A percentile compares a stretch with the other conserved stretches of the same genome.
Conservation (phyloP, 2,329 filamentous ascomycete species). For the Monosporascus sp. region DNA sequence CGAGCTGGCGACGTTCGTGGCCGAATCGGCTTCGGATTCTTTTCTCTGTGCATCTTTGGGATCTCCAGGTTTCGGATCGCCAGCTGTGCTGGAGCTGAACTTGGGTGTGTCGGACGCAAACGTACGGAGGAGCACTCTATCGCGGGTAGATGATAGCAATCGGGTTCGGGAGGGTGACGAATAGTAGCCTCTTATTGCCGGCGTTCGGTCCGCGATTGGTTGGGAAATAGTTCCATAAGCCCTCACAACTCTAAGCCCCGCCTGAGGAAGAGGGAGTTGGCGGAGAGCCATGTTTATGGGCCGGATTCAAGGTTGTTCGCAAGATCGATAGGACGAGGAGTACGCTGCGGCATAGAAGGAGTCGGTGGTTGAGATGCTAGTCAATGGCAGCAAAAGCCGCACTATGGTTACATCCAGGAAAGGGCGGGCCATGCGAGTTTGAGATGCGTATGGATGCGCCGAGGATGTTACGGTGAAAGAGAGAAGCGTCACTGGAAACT, state of each 20-base stretch:
- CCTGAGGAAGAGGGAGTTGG: slow-evolving; percentile 7
- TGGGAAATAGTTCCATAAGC: slow-evolving; percentile 2
- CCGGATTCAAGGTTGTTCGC: background rate
- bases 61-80: slow-evolving; percentile 5
- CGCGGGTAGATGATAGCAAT: background rate
- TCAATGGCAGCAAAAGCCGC: slow-evolving; percentile 22
- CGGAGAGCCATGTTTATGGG: slow-evolving; percentile 15
- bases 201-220: slow-evolving; percentile 1
- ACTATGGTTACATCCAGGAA: slow-evolving; percentile 17
- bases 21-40: slow-evolving; percentile 21
- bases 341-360: slow-evolving; percentile 1
- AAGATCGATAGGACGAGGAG: background rate
- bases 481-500: background rate
- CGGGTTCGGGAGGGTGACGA: background rate
- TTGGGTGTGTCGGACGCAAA: slow-evolving; percentile 15
- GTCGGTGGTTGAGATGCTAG: slow-evolving; percentile 2
- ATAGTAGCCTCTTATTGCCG: slow-evolving; percentile 12
- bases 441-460: background rate
- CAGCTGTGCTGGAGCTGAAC: background rate
- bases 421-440: slow-evolving; percentile 24
- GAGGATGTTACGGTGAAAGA: background rate
- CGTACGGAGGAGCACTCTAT: slow-evolving; percentile 5
- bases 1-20: slow-evolving; percentile 16
- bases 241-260: slow-evolving; percentile 2
- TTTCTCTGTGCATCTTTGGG: slow-evolving; percentile 14